Evolutionary conservation across 78 protist genomes (phyloP), one percentile per base, ranked within the genome.

Genomic region (Dictyostelium firmibasis): DNA sequence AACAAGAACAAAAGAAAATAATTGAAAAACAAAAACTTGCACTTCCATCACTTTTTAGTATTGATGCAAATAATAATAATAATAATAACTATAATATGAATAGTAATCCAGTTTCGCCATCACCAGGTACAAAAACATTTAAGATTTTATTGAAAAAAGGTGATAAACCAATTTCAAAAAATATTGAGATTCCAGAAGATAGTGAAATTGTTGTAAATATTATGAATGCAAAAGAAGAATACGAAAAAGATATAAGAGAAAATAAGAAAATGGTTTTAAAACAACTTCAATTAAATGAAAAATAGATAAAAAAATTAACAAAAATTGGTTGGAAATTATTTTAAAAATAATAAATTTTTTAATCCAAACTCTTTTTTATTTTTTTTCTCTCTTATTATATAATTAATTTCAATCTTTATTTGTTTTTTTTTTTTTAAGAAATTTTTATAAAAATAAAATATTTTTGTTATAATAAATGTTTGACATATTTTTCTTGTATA

Each of bases 81-180:
- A 50, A 50, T 50, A 50, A 50, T 50, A 50, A 50, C 7, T 36
- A 75, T n/a, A 36, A 81, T 35, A 81, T 72, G 16, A 27, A 29
- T 31, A 33, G 38, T 31, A 64, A 20, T 64, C n/a, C 81, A 41
- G 18, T 67, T 25, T 36, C 33, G 7, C 31, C 91, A 83, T 31
- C 70, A 38, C 75, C 83, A 50, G 78, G 83, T 50, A n/a, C n/a
- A 6, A 18, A 29, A 35, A 38, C 82, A 64, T 78, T 88, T 44
- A 76, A 88, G 31, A 20, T 88, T 14, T 43, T 88, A 36, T 20
- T 88, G 81, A 88, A 88, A 76, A 77, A 50, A 64, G 93, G 93
- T 41, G 84, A 88, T 31, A 88, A 79, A 64, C 27, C 93, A 38
- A 60, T 41, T 27, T 23, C 78, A 27, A 84, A 86, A 41, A 76